phyloP scores from a whole-genome alignment of 768 basidiomycete species.

The Leccinellum luteum region DNA sequence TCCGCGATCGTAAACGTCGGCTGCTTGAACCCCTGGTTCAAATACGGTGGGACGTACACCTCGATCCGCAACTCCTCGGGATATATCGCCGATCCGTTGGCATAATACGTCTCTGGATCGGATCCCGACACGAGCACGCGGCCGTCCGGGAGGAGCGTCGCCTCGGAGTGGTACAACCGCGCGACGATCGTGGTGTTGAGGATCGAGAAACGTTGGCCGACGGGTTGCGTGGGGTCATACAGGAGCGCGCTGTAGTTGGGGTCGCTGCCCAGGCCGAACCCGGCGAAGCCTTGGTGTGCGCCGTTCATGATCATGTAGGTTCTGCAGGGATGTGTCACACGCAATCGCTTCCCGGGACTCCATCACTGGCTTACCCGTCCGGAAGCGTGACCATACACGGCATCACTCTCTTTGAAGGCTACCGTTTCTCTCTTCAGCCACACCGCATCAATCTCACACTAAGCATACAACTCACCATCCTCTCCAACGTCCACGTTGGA shows the following conservation, averaged over 20 bases:
- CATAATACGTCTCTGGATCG: slow-evolving; percentile 55
- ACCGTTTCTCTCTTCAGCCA: not conserved
- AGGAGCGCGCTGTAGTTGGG: slow-evolving; percentile 65
- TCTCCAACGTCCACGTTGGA: slow-evolving; percentile 67
- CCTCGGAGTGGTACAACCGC: slow-evolving; percentile 77
- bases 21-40: slow-evolving; percentile 57
- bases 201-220: slow-evolving; percentile 63
- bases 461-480: slow-evolving; percentile 56
- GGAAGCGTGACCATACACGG: slow-evolving; percentile 70
- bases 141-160: slow-evolving; percentile 71
- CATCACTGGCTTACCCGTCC: slow-evolving; percentile 18
- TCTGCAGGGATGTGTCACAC: slow-evolving; percentile 37
- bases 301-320: slow-evolving; percentile 78
- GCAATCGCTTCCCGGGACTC: not conserved
- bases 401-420: slow-evolving; percentile 77
- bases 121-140: slow-evolving; percentile 76
- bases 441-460: slow-evolving; percentile 37
- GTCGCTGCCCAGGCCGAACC: slow-evolving; percentile 65
- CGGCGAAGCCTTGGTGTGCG: slow-evolving; percentile 65
- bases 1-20: slow-evolving; percentile 57
- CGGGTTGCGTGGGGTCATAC: slow-evolving; percentile 62
- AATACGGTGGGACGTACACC: slow-evolving; percentile 87
- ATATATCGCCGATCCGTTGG: slow-evolving; percentile 38
- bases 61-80: slow-evolving; percentile 78
- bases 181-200: slow-evolving; percentile 67